phyloP scores from a whole-genome alignment of 139 green algal species.

The Chlorella sp. region DNA sequence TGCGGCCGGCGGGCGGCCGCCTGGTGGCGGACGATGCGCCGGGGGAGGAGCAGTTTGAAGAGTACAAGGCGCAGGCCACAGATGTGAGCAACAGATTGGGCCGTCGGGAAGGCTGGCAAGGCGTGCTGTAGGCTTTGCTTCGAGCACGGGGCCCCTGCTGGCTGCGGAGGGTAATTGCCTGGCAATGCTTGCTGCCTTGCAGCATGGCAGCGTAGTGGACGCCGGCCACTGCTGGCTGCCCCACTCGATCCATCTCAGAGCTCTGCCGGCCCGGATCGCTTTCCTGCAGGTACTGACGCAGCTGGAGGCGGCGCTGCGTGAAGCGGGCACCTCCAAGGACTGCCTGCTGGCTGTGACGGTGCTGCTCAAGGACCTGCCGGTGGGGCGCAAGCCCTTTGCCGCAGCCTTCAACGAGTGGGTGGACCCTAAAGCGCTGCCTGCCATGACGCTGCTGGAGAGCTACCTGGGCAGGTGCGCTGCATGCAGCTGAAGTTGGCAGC shows the following conservation, averaged over 20 bases:
- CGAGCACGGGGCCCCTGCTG: too few species aligned
- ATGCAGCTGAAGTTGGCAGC: too few species aligned
- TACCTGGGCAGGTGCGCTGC: not conserved
- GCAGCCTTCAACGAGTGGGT: constrained; percentile 25
- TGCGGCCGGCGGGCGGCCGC: not conserved
- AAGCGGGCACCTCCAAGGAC: not conserved
- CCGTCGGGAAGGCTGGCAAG: too few species aligned
- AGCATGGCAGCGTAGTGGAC: too few species aligned
- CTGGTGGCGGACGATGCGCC: not conserved
- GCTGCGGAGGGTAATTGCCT: too few species aligned
- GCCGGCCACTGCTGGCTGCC: too few species aligned
- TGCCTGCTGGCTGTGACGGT: constrained; percentile 18
- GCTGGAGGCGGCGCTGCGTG: not conserved
- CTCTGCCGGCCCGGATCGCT: too few species aligned
- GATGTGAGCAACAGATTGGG: not conserved
- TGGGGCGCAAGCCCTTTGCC: not conserved
- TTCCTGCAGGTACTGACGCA: constrained; percentile 12
- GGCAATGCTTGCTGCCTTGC: too few species aligned
- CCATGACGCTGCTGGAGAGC: not conserved
- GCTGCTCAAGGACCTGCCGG: constrained; percentile 18
- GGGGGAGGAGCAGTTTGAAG: not conserved
- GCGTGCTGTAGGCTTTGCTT: too few species aligned
- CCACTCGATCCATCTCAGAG: too few species aligned
- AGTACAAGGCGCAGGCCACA: not conserved
- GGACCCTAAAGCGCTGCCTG: not conserved